Conservation (phyloP, 441 rosid genomes). For the Dalechampia spathulata region DNA sequence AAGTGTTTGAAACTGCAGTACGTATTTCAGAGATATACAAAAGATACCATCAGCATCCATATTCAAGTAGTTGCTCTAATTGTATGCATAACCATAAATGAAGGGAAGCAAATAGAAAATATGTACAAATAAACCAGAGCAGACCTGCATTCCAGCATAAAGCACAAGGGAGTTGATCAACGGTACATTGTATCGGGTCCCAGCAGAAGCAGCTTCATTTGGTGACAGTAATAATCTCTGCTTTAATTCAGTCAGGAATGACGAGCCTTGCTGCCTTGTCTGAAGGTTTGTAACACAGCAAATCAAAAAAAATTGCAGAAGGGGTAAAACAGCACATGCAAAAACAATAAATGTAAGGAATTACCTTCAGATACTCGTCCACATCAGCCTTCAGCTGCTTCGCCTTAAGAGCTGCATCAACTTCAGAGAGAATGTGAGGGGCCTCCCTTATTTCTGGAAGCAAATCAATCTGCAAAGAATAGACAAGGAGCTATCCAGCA, state of each 20-base stretch:
- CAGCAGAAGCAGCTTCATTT: slow-evolving; percentile 71
- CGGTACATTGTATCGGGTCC: slow-evolving; percentile 87
- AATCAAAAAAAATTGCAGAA: not conserved
- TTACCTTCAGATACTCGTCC: slow-evolving; percentile 94
- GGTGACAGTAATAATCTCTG: slow-evolving; percentile 74
- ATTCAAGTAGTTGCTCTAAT: too few species aligned
- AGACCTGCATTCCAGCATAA: slow-evolving; percentile 97
- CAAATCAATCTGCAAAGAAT: slow-evolving; percentile 72
- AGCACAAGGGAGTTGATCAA: slow-evolving; percentile 96
- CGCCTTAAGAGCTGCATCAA: slow-evolving; percentile 81
- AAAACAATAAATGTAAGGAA: not conserved
- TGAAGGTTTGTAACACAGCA: slow-evolving; percentile 20
- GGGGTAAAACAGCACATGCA: not conserved
- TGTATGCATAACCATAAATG: not conserved
- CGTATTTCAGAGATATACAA: too few species aligned
- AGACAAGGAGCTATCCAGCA: not conserved
- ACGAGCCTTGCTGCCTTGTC: slow-evolving; percentile 70
- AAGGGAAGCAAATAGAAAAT: not conserved
- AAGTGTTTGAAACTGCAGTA: not conserved
- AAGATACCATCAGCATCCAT: too few species aligned
- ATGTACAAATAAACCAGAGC: not conserved
- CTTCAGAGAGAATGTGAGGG: slow-evolving; percentile 88
- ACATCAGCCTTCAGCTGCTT: slow-evolving; percentile 90
- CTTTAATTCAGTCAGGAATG: slow-evolving; percentile 71
- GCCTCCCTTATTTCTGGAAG: slow-evolving; percentile 86